Base-by-base conservation (phyloP, 1,284 basidiomycete genomes). In the Boletus holoroseus region DNA sequence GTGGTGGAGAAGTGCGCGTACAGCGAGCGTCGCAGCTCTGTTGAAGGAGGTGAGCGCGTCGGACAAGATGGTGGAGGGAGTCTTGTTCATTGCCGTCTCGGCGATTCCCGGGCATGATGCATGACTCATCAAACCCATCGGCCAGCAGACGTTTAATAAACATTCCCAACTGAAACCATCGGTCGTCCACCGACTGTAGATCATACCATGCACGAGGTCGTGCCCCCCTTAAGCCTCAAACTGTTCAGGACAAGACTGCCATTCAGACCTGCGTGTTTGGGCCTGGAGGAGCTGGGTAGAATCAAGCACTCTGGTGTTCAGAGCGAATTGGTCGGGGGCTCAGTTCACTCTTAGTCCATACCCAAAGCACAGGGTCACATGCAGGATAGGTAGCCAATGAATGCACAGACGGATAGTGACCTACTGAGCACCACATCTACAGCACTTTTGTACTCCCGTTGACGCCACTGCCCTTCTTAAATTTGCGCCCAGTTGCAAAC, bases 401-500 rank as follows among this genome's bases (percentile, higher is more conserved):
- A 50, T 42, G 36, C 43, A 39, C 55, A 47, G 37, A 41, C 34
- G 37, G 26, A 50, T 32, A 31, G 38, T 40, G 20, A 52, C 43
- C 32, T 46, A 54, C 48, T 38, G 22, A 24, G 31, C 54, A 56
- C 51, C 57, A 47, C 31, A 54, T 56, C 54, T 73, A 80, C 73
- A 80, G 75, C 56, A 78, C 62, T 58, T 81, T 80, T 31, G 74
- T 70, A 49, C 68, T 68, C 18, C 69, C 71, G 32, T 70, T 69
- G 13, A 61, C 55, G 7, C 68, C 65, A 15, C 61, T 67, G 18
- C 70, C 70, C 68, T 83, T 86, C 71, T 88, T 91, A 50, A 90
- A 61, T 32, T 74, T 77, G 51, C 78, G 77, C 40, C 77, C 76
- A 15, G 88, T 84, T 15, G 84, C 84, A 62, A 96, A 97, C 55